Conservation (phyloP, 495 filamentous ascomycete species). For the Lasiosphaeria miniovina region DNA sequence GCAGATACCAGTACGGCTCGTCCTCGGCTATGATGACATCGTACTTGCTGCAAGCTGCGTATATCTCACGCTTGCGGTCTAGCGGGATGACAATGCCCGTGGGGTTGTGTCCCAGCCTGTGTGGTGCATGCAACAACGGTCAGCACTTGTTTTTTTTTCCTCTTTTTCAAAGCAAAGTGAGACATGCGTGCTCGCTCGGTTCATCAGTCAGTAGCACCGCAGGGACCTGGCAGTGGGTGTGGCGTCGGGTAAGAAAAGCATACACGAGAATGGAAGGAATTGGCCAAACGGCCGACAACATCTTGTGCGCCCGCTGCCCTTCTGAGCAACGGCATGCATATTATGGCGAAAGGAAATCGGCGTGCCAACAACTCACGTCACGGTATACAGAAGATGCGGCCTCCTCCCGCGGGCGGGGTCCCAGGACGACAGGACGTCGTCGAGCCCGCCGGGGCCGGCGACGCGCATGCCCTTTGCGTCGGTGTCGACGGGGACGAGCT, state of each 20-base stretch:
- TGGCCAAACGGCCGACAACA: no score
- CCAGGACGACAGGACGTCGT: constrained; percentile 79
- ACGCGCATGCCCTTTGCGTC: constrained; percentile 74
- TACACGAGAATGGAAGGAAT: no score
- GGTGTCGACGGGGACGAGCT: constrained; percentile 67
- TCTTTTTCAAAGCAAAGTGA: no score
- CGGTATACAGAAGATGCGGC: constrained; percentile 85
- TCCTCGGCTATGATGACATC: constrained; percentile 94
- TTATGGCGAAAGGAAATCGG: no score
- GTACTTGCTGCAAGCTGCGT: constrained; percentile 74
- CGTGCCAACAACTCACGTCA: constrained; percentile 60
- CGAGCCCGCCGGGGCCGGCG: constrained; percentile 65
- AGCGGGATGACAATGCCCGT: constrained; percentile 71
- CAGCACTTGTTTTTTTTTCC: neutral
- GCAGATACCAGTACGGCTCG: constrained; percentile 95
- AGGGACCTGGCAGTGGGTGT: no score
- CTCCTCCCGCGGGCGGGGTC: constrained; percentile 66
- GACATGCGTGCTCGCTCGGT: no score
- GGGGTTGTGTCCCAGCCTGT: constrained; percentile 86
- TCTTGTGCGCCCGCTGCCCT: no score
- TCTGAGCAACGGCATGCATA: no score
- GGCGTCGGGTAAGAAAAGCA: no score
- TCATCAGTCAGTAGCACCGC: no score
- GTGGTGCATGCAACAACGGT: constrained; percentile 2
- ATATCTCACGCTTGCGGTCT: constrained; percentile 71